phyloP scores from a whole-genome alignment of 495 filamentous ascomycete species.

The Penicillium subrubescens region DNA sequence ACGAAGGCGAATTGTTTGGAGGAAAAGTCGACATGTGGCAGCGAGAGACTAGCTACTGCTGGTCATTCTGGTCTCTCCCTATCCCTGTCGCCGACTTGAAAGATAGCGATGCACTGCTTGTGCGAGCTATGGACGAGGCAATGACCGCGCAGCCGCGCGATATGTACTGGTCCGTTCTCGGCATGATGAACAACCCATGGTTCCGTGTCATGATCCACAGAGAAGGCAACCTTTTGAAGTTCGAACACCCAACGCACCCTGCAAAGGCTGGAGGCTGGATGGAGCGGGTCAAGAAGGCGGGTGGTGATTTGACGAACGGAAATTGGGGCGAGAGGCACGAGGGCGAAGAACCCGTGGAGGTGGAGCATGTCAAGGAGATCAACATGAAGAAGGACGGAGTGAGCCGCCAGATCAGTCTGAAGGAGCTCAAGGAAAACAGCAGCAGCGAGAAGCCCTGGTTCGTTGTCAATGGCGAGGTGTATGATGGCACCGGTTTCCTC shows the following conservation, averaged over 20 bases:
- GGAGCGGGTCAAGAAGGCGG: conserved; percentile 88
- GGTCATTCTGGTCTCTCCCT: conserved; percentile 91
- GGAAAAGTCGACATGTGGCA: conserved; percentile 80
- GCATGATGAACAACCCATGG: conserved; percentile 99
- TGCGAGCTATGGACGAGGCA: conserved; percentile 90
- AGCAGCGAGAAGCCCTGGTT: conserved; percentile 79
- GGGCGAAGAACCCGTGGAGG: conserved; percentile 55
- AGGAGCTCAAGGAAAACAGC: conserved; percentile 73
- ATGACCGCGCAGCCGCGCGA: conserved; percentile 87
- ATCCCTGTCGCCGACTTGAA: conserved; percentile 64
- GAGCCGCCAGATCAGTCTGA: conserved; percentile 62
- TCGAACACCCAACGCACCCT: conserved; percentile 91
- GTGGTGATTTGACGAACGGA: conserved; percentile 78
- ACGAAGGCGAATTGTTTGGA: conserved; percentile 69
- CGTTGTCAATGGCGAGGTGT: conserved; percentile 88
- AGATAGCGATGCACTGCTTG: conserved; percentile 70
- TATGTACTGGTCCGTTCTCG: conserved; percentile 96
- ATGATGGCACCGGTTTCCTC: conserved; percentile 83
- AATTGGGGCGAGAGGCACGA: conserved; percentile 80
- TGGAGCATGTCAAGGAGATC: conserved; percentile 61
- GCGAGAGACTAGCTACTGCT: conserved; percentile 84
- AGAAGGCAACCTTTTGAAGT: conserved; percentile 66
- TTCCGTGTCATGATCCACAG: conserved; percentile 79
- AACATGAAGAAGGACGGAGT: conserved; percentile 78
- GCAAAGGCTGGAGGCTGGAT: conserved; percentile 89